phyloP scores from a whole-genome alignment of 2,329 filamentous ascomycete genomes.

The Chalaropsis ovoidea region DNA sequence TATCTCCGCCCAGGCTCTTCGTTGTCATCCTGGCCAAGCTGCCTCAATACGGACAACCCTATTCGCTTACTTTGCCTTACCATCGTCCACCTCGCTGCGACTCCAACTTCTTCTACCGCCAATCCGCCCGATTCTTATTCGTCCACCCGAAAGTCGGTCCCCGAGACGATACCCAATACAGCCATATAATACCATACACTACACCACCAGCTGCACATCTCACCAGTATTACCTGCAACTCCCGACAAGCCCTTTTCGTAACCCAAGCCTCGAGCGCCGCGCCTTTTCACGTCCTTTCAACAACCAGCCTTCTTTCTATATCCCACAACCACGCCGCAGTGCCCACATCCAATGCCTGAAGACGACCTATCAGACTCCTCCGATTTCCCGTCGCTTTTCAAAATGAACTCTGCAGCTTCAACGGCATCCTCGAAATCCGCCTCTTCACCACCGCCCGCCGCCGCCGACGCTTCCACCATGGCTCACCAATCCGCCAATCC shows the following conservation, averaged over 20 bases:
- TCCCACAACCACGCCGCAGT: neutral
- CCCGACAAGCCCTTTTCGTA: neutral
- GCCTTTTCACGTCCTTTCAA: neutral
- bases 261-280: neutral
- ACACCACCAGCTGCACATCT: neutral
- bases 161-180: neutral
- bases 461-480: neutral
- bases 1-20: neutral
- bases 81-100: neutral
- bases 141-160: slow-evolving; percentile 4
- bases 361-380: neutral
- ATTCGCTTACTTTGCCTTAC: slow-evolving; percentile 14
- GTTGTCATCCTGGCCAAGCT: neutral
- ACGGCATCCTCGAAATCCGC: neutral
- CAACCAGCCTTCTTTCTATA: neutral
- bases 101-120: slow-evolving; percentile 9
- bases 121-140: slow-evolving; percentile 9
- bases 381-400: neutral
- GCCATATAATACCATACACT: slow-evolving; percentile 3
- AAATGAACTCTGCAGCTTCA: slow-evolving; percentile 13
- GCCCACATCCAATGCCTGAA: neutral
- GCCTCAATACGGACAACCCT: neutral
- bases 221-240: neutral
- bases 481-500: neutral
- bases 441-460: slow-evolving; percentile 8